phyloP scores from a whole-genome alignment of 768 basidiomycete genomes.

The Leccinum pellstonianum region DNA sequence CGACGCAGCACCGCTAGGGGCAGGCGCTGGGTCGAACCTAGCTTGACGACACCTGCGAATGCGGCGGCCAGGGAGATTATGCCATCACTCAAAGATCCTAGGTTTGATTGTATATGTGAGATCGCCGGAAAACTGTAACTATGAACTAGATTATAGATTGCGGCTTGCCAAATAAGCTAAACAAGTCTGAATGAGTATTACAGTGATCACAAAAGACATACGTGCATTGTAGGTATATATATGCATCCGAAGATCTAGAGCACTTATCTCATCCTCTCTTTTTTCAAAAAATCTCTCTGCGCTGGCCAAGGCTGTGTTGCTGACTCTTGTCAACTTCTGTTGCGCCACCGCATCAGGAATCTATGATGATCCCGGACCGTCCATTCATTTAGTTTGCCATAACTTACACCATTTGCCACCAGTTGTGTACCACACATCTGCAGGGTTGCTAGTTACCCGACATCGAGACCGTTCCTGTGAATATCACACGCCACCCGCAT shows the following conservation, averaged over 20 bases:
- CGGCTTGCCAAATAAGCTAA: too few species aligned
- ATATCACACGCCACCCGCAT: neutral
- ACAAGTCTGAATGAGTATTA: too few species aligned
- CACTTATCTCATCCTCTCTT: too few species aligned
- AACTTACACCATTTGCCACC: too few species aligned
- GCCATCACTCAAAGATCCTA: constrained; percentile 55
- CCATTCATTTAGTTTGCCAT: too few species aligned
- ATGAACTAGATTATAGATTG: neutral
- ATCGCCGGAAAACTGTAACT: neutral
- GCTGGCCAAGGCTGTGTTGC: neutral
- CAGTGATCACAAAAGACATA: too few species aligned
- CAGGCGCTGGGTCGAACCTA: constrained; percentile 45
- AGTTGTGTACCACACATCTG: too few species aligned
- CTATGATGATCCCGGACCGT: too few species aligned
- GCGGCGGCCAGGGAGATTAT: constrained; percentile 56
- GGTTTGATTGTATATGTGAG: constrained; percentile 1
- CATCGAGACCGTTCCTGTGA: too few species aligned
- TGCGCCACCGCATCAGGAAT: neutral
- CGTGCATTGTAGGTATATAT: too few species aligned
- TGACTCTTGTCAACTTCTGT: neutral
- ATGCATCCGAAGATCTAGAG: too few species aligned
- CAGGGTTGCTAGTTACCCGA: too few species aligned
- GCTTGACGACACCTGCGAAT: constrained; percentile 40
- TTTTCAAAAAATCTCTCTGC: neutral
- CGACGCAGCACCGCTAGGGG: constrained; percentile 35